Evolutionary conservation across 352 stramenopile genomes (phyloP), one percentile per base, ranked within the genome.

Genomic region (Globisporangium cystogenes): DNA sequence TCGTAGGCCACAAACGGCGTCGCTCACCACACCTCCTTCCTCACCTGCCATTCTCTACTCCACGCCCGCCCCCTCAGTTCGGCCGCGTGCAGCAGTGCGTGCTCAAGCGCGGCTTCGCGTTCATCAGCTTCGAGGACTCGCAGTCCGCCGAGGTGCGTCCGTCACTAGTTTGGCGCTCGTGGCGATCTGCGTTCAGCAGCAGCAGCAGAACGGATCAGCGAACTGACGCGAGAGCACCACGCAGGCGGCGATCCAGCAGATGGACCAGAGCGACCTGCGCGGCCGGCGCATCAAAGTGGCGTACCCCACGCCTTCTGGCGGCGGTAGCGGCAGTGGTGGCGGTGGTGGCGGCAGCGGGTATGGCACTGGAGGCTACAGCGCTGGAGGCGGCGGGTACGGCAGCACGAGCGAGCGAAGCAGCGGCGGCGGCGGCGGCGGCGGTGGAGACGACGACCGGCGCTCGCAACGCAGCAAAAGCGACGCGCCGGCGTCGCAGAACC

Each of bases 41-140:
- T n/a, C 1, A n/a, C 10, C 15, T n/a, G n/a, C 10, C 15, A 21
- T 43, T 10, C 16, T 27, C 2, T 29, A n/a, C 46, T 42, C 18
- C 24, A 3, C 39, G 18, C 16, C 33, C 26, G 5, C 26, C 26
- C 26, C n/a, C 15, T 8, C 53, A 84, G 76, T 87, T 79, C 51
- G 76, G 76, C 7, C 58, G 57, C 0, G 68, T 87, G 20, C 53
- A 72, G 40, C 54, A 78, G 23, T 76, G 67, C 48, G 60, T 72
- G 5, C 60, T 87, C 37, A 87, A 87, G 65, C 70, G 68, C 53
- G 76, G 76, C 7, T 87, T 76, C 55, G 72, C 63, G 12, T 87
- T 87, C 48, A 55, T 87, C 20, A 65, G 78, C 51, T 87, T 72
- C 47, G 55, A 69, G n/a, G 65, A 82, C 42, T 39, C 68, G 20